Evolutionary conservation across 805 yeast genomes (phyloP), one percentile per base, ranked within the genome.

Genomic region (Yamadazyma kitorensis): DNA sequence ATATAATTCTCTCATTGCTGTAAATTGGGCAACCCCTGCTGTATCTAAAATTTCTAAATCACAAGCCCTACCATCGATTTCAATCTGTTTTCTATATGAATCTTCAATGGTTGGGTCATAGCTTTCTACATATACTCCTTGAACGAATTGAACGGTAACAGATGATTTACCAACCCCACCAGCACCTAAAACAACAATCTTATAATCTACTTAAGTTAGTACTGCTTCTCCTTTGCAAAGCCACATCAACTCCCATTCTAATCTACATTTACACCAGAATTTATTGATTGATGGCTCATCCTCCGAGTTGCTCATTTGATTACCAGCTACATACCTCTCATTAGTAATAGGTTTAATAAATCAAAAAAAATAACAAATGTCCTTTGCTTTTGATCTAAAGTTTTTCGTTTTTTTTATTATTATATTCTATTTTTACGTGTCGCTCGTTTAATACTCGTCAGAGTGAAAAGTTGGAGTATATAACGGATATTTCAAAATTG

Each of bases 61-160:
- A 52, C 93, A 86, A 4, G 86, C 80, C 45, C 91, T 76, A 21
- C 88, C 94, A 57, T 91, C 96, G 22, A 91, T 80, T 50, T 82
- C 88, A 38, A 87, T 78, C 46, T 86, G 89, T 54, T 87, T 89
- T 29, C 95, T 70, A 60, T 91, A 93, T 1, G 96, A 86, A 54
- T 91, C 98, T 56, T 91, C 98, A 45, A 91, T 93, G 6, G 98
- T 93, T 6, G 98, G 98, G 53, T 91, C 98, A 61, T 91, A 91
- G 23, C 87, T 75, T 51, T 91, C 97, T 36, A 86, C 78, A 57
- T 86, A 89, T 2, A 84, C 83, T 8, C 93, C 93, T 55, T 86
- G 95, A 3, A 87, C 95, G 53, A 84, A 89, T 54, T 87, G 95
- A 5, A 87, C 95, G 1, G 96, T 88, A 25, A 91, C 68, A 24